phyloP scores from a whole-genome alignment of 495 filamentous ascomycete species.

The Trichoderma reesei region DNA sequence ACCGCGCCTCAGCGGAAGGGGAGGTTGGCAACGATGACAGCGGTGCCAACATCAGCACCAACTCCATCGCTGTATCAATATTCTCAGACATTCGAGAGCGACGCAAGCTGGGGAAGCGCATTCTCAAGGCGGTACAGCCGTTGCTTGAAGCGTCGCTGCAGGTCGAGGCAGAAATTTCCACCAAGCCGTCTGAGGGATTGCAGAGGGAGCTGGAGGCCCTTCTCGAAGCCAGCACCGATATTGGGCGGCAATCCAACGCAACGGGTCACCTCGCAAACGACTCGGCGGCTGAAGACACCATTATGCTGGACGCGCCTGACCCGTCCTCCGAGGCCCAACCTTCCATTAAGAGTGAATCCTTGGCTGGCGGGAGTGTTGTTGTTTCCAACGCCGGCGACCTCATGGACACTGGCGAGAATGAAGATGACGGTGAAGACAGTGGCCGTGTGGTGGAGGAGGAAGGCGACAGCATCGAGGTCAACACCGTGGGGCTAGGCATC shows the following conservation, averaged over 20 bases:
- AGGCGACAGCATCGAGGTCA: slow-evolving; percentile 33
- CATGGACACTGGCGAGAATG: slow-evolving; percentile 1
- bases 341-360: slow-evolving; percentile 23
- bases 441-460: slow-evolving; percentile 16
- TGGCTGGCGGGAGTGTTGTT: slow-evolving; percentile 17
- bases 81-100: slow-evolving; percentile 41
- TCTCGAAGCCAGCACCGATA: slow-evolving; percentile 48
- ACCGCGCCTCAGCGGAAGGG: background rate
- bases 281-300: slow-evolving; percentile 27
- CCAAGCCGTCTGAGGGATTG: slow-evolving; percentile 57
- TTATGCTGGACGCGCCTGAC: slow-evolving; percentile 37
- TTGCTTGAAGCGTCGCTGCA: slow-evolving; percentile 64
- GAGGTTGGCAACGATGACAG: slow-evolving; percentile 4
- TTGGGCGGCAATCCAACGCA: slow-evolving; percentile 24
- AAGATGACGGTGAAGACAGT: slow-evolving; percentile 16
- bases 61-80: slow-evolving; percentile 21
- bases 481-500: slow-evolving; percentile 25
- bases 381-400: slow-evolving; percentile 14
- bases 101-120: slow-evolving; percentile 66
- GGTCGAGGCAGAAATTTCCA: slow-evolving; percentile 69
- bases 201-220: slow-evolving; percentile 64
- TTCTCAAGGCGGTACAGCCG: slow-evolving; percentile 70
- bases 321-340: slow-evolving; percentile 30
- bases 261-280: slow-evolving; percentile 21
- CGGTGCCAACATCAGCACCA: slow-evolving; percentile 13